These are phyloP conservation scores for Talaromyces proteolyticus DNA, from an alignment of 495 filamentous ascomycete genomes.

Conservation along the genomic window DNA sequence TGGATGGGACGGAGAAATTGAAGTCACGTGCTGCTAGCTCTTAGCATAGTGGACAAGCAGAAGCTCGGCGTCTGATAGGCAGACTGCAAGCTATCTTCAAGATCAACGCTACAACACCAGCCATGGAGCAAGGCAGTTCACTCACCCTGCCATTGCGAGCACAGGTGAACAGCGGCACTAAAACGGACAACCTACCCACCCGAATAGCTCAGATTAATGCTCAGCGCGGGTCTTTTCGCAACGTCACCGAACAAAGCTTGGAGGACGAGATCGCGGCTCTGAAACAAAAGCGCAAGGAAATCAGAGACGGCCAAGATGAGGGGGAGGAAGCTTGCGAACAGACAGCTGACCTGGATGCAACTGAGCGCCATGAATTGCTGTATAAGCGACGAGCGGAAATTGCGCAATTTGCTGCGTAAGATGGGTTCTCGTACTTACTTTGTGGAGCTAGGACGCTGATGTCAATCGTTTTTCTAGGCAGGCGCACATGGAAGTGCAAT, in stretches of 20 bases:
- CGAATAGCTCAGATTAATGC: constrained; percentile 70
- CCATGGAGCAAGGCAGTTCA: constrained; percentile 31
- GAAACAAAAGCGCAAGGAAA: constrained; percentile 25
- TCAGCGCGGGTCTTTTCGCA: constrained; percentile 68
- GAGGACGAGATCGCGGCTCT: constrained; percentile 52
- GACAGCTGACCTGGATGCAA: constrained; percentile 23
- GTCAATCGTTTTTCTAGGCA: constrained; percentile 24
- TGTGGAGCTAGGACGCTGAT: background rate
- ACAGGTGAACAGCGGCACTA: constrained; percentile 45
- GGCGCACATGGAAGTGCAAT: constrained; percentile 60
- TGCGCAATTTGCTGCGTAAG: constrained; percentile 37
- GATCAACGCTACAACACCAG: constrained; percentile 2
- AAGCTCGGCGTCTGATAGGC: background rate
- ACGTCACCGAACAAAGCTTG: constrained; percentile 57
- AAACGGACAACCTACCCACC: constrained; percentile 56
- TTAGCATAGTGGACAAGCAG: background rate
- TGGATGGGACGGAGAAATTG: too few relatives aligned
- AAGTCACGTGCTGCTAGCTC: background rate
- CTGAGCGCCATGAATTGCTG: constrained; percentile 33
- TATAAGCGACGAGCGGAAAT: constrained; percentile 41
- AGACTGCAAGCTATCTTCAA: background rate
- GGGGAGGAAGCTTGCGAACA: constrained; percentile 29
- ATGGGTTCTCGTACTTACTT: background rate
- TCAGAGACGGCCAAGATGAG: constrained; percentile 26
- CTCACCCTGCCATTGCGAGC: constrained; percentile 62